Percentiles rank a stretch among this genome's conserved stretches.
phyloP scores from a whole-genome alignment of 148 eudicot species.

The Camellia japonica region DNA sequence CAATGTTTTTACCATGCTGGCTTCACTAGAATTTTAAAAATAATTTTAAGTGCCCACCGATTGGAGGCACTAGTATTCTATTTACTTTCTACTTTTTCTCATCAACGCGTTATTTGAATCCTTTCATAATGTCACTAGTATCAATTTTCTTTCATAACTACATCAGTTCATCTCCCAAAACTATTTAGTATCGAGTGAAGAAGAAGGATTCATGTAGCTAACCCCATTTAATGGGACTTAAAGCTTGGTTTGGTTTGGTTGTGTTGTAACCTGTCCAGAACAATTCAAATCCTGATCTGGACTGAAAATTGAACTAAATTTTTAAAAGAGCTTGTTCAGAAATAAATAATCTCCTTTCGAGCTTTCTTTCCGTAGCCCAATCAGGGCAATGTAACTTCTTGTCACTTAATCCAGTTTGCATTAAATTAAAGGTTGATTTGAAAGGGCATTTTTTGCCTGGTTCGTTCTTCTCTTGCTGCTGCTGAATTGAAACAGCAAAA shows the following conservation, averaged over 20 bases:
- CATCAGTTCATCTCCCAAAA: not conserved
- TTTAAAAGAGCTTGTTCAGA: not conserved
- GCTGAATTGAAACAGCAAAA: no score
- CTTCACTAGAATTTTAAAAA: not conserved
- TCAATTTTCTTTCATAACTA: no score
- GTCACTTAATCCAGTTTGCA: not conserved
- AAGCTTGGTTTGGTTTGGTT: no score
- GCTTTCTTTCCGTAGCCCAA: not conserved
- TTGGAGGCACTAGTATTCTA: not conserved
- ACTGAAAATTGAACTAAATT: not conserved
- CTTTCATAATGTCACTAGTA: not conserved
- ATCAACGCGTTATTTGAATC: not conserved
- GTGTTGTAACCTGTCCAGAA: not conserved
- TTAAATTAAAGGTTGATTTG: constrained; percentile 4
- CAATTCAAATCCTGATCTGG: not conserved
- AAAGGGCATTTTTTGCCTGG: not conserved
- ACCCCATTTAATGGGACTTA: no score
- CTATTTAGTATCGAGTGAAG: not conserved
- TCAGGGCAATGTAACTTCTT: not conserved
- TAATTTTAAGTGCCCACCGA: not conserved
- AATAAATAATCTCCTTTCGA: not conserved
- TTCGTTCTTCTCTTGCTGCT: not conserved
- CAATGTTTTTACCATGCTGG: not conserved
- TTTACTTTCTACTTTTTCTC: not conserved
- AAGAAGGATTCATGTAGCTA: no score